Percentiles rank a stretch among this genome's conserved stretches.
Evolutionary conservation across 1,139 yeast genomes (phyloP).

Genomic region (Taiozyma sp.): DNA sequence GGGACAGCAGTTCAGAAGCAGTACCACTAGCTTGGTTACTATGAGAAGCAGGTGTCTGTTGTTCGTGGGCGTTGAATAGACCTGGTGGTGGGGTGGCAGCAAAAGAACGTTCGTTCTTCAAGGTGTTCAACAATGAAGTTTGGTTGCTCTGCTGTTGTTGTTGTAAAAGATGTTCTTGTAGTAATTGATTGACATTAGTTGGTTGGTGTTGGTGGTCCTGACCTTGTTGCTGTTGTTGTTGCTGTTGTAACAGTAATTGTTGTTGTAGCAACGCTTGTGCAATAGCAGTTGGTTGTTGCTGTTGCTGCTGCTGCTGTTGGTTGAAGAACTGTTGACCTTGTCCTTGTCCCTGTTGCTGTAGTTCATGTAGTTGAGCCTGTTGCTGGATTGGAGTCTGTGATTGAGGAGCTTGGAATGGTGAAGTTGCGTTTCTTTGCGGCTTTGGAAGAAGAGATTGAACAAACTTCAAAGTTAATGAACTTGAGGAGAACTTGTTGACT

Average conservation of each 20-base stretch:
- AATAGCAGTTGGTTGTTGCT: conserved; percentile 3
- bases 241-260: conserved; percentile 15
- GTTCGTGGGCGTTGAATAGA: conserved; percentile 27
- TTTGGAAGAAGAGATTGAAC: conserved; percentile 23
- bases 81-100: conserved; percentile 43
- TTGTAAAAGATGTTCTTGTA: conserved; percentile 20
- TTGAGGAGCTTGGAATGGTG: conserved; percentile 23
- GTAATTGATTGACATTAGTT: conserved; percentile 13
- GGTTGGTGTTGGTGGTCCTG: conserved; percentile 24
- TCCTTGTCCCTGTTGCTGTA: conserved; percentile 15
- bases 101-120: conserved; percentile 15
- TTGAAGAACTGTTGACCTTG: conserved; percentile 6
- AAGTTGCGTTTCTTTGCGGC: conserved; percentile 22
- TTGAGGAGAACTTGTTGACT: conserved; percentile 21
- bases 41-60: conserved; percentile 8
- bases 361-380: conserved; percentile 16
- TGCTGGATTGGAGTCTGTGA: conserved; percentile 24
- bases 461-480: conserved; percentile 26
- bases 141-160: neutral
- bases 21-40: conserved; percentile 25
- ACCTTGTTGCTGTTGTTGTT: conserved; percentile 8
- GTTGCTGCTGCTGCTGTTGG: conserved; percentile 9
- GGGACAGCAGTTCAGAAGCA: conserved; percentile 66
- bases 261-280: conserved; percentile 22
- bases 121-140: conserved; percentile 5